Percentiles rank a stretch among this genome's conserved stretches.
Conservation (phyloP, 352 stramenopile species). For the Phytophthora aleatoria region DNA sequence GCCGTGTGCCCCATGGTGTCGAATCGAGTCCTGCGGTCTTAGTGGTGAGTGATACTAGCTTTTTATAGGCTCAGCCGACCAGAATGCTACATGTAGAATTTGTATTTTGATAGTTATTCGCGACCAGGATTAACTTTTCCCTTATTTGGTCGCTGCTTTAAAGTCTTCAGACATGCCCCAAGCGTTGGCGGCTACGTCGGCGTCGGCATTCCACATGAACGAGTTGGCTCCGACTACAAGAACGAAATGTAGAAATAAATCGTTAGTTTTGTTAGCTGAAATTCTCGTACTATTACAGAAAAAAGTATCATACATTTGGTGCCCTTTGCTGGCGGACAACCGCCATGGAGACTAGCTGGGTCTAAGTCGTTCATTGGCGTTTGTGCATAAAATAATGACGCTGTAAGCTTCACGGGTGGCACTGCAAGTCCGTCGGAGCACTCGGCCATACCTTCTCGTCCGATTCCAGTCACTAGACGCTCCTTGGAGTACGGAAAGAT, state of each 20-base stretch:
- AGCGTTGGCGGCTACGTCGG: conserved; percentile 66
- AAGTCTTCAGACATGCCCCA: conserved; percentile 54
- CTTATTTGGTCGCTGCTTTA: conserved; percentile 27
- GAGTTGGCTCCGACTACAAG: conserved; percentile 45
- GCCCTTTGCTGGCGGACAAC: conserved; percentile 57
- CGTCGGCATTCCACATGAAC: conserved; percentile 75
- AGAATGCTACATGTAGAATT: not conserved
- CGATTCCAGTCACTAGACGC: conserved; percentile 57
- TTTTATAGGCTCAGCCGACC: conserved; percentile 20
- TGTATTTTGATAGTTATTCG: not conserved
- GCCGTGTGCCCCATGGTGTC: conserved; percentile 71
- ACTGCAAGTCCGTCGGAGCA: conserved; percentile 71
- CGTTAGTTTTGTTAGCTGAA: not conserved
- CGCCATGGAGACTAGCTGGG: conserved; percentile 64
- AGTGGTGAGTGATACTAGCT: conserved; percentile 4
- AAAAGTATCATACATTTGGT: conserved; percentile 55
- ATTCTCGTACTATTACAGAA: conserved; percentile 43
- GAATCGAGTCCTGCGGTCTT: conserved; percentile 1
- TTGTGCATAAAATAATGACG: conserved; percentile 76
- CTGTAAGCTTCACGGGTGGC: conserved; percentile 64
- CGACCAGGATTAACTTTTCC: not conserved
- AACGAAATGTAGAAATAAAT: not conserved
- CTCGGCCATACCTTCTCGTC: conserved; percentile 66
- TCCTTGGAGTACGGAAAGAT: conserved; percentile 90
- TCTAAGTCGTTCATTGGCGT: conserved; percentile 66